Conservation (phyloP, 352 stramenopile species). For the Blastocystis sp. region DNA sequence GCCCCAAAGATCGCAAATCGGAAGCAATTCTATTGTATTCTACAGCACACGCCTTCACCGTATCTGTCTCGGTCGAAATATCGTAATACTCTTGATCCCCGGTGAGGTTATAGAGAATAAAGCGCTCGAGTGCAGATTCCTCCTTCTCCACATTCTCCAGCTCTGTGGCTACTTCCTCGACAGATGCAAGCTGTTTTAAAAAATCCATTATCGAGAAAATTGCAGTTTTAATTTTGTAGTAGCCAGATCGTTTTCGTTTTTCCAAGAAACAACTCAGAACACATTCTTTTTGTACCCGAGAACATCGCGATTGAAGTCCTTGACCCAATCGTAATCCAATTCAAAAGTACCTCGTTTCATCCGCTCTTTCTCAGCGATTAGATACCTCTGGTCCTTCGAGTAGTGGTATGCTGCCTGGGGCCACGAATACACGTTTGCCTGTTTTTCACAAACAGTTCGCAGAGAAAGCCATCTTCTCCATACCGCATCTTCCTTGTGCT, state of each 20-base stretch:
- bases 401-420: conserved; percentile 40
- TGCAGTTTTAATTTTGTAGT: background rate
- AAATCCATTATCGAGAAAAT: conserved; percentile 5
- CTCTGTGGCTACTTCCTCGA: background rate
- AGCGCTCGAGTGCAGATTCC: background rate
- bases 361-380: background rate
- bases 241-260: background rate
- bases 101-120: conserved; percentile 44
- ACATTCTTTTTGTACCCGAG: background rate
- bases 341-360: background rate
- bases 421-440: background rate
- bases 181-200: background rate
- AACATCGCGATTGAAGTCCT: conserved; percentile 11
- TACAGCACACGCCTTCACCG: background rate
- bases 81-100: conserved; percentile 37
- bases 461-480: conserved; percentile 24
- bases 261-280: background rate
- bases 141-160: background rate
- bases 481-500: background rate
- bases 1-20: background rate
- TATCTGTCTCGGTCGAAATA: background rate
- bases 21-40: conserved; percentile 19
- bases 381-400: conserved; percentile 23
- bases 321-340: conserved; percentile 26
- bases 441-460: background rate